A percentile compares a stretch with the other conserved stretches of the same genome.
Conservation (phyloP, 345 rosid genomes). For the Murraya paniculata region DNA sequence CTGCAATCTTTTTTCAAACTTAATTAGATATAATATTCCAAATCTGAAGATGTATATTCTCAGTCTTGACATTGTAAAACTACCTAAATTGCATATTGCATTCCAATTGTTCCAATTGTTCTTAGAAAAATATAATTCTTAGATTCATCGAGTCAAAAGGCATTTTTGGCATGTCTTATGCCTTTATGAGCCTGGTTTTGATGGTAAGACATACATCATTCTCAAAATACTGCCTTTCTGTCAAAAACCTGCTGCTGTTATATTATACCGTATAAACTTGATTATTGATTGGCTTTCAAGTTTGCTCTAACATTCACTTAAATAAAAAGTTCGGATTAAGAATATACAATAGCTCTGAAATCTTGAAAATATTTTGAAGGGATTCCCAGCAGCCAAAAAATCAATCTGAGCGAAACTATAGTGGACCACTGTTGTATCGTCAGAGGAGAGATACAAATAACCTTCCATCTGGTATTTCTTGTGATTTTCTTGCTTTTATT, state of each 20-base stretch:
- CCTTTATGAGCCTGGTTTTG: background rate
- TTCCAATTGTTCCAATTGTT: background rate
- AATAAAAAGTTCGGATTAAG: slow-evolving; percentile 9
- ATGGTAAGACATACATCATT: background rate
- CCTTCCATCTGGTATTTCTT: slow-evolving; percentile 44
- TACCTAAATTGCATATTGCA: background rate
- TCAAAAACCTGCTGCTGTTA: background rate
- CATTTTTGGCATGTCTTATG: too few relatives aligned
- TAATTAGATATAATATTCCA: background rate
- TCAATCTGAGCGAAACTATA: slow-evolving; percentile 64
- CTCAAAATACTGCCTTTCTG: background rate
- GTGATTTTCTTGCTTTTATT: slow-evolving; percentile 16
- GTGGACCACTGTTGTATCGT: slow-evolving; percentile 67
- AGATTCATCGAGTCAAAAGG: background rate
- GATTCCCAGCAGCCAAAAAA: slow-evolving; percentile 55
- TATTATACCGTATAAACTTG: background rate
- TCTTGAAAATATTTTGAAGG: slow-evolving; percentile 41
- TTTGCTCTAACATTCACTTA: slow-evolving; percentile 15
- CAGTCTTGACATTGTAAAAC: background rate
- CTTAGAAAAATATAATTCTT: background rate
- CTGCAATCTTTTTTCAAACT: background rate
- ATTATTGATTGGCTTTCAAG: background rate
- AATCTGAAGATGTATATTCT: background rate
- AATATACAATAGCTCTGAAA: slow-evolving; percentile 20
- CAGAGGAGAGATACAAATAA: slow-evolving; percentile 65